Evolutionary conservation across 2,329 filamentous ascomycete genomes (phyloP), one percentile per base, ranked within the genome.

Genomic region (Neofusicoccum umdonicola): DNA sequence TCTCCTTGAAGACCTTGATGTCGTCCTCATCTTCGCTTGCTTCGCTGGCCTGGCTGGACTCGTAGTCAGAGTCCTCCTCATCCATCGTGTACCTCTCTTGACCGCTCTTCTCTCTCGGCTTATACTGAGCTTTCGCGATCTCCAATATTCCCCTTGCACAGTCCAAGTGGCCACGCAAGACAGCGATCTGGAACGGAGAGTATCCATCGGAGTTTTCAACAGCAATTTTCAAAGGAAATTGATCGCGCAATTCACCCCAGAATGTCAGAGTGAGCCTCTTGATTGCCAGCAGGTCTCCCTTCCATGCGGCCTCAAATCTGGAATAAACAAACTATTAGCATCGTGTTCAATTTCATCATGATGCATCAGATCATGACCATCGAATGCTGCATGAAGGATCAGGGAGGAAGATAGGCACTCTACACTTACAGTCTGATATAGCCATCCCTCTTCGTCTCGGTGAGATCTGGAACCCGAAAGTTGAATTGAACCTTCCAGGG

Each of bases 301-400:
- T 70, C 90, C 90, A 95, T 4, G 87, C 87, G 41, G 90, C 90
- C 71, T 94, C 87, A 73, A 91, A 90, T 7, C 85, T 87, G 39
- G 2, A 77, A 7, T 19, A 7, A 52, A 44, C 2, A 31, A 17
- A 13, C 7, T 22, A 41, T 57, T 45, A 57, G 39, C 6, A 19
- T 42, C 27, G 27, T 31, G 27, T 31, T 31, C 27, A 7, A 31
- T 31, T 31, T 31, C 6, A 7, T 31, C 27, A 31, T 5, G 6
- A 7, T 31, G 27, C 27, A 31, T 31, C 27, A 1, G 27, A 7
- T 31, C 27, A 31, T 31, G 27, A 7, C 27, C 27, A 31, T 31
- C 27, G 27, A 1, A 31, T 31, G 27, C 27, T 31, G 27, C 27
- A 31, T 31, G 27, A 31, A 31, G 6, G 27, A 31, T 31, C 27